Conservation (phyloP, 2,329 filamentous ascomycete genomes). For the Calonectria ilicicola region DNA sequence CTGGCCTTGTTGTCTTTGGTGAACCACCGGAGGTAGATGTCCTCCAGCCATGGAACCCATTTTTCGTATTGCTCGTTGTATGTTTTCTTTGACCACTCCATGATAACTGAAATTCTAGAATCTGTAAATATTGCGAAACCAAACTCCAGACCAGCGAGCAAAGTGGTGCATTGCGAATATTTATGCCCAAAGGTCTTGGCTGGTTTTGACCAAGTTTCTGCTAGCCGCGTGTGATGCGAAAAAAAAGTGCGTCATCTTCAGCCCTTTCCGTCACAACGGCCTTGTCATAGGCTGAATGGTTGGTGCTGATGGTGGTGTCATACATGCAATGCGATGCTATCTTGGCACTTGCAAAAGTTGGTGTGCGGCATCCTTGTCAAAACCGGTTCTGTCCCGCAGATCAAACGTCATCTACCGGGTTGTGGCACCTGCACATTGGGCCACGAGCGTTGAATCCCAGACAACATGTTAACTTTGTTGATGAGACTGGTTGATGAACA, state of each 20-base stretch:
- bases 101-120: slow-evolving; percentile 29
- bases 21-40: slow-evolving; percentile 78
- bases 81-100: slow-evolving; percentile 70
- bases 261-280: slow-evolving; percentile 29
- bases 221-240: slow-evolving; percentile 2
- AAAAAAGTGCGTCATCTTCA: slow-evolving; percentile 36
- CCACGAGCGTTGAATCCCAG: background rate
- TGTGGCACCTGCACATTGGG: background rate
- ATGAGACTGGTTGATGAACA: background rate
- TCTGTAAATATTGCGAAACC: background rate
- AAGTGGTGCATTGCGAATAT: background rate
- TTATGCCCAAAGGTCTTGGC: background rate
- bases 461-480: background rate
- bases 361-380: slow-evolving; percentile 28
- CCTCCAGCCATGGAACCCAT: slow-evolving; percentile 84
- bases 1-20: slow-evolving; percentile 82
- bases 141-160: background rate
- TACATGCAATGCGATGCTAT: slow-evolving; percentile 37
- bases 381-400: slow-evolving; percentile 39
- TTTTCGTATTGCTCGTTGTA: slow-evolving; percentile 80
- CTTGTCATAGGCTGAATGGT: slow-evolving; percentile 29
- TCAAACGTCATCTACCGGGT: slow-evolving; percentile 36
- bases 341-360: background rate
- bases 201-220: background rate
- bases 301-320: slow-evolving; percentile 30